Base-by-base conservation (phyloP, 306 rosid genomes). In the Cucumis hystrix region DNA sequence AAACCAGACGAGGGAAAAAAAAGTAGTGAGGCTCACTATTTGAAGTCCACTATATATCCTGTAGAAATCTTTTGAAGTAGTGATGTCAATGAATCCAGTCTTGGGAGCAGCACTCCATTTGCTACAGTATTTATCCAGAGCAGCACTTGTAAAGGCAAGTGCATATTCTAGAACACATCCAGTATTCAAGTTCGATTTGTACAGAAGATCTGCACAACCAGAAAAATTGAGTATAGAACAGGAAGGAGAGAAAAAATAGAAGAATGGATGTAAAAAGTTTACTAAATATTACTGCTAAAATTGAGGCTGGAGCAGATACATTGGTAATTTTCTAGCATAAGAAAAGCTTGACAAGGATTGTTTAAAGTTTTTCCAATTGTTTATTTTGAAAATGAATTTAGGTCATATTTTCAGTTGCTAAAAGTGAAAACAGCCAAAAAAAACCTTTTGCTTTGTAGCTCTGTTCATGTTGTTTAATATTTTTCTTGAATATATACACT, bases 121-220 rank as follows among this genome's bases (percentile, higher is more conserved):
- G 63, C 87, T 88, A 76, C 98, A 95, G 82, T 91, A 95, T 81
- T 95, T 95, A 87, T 95, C 98, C 71, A 95, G 78, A 64, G 98
- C 91, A 55, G 98, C 98, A 88, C 98, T 92, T 45, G 98, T 92
- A 82, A 95, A 95, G 52, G 98, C 98, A 74, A 95, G 92, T 51
- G 98, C 90, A 80, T 95, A 95, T 84, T 95, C 98, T 80, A 95
- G 87, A 83, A 95, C 96, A 79, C 96, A 92, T 85, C 98, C 98
- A 39, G 95, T 83, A 81, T 95, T 95, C 92, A 95, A 79, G 90
- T 92, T 95, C 74, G 98, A 96, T 88, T 89, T 92, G 82, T 92
- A 95, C 57, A 95, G 75, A 81, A 95, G 96, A 92, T 95, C 98
- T 95, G 95, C 76, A 77, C 79, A 62, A 80, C 30, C 77, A 82